Conservation (phyloP, 495 filamentous ascomycete genomes). For the Trichoderma asperelloides region DNA sequence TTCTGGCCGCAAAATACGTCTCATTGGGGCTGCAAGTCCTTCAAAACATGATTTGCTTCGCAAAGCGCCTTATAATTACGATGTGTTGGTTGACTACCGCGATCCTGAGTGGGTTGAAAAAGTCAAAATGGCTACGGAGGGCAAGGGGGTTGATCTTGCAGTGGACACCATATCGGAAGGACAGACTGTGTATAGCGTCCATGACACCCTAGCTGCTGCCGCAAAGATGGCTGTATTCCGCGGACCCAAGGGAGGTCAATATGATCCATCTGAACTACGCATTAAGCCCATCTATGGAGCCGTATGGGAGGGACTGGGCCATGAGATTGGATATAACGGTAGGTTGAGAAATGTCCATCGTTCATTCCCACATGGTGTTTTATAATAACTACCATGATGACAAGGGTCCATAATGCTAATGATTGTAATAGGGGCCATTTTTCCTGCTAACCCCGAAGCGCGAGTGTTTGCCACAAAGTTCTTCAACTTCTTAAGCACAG, state of each 20-base stretch:
- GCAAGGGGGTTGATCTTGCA: slow-evolving; percentile 20
- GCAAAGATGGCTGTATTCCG: slow-evolving; percentile 25
- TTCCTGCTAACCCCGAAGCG: slow-evolving; percentile 14
- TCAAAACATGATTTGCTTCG: slow-evolving; percentile 18
- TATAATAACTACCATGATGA: not conserved
- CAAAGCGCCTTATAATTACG: slow-evolving; percentile 29
- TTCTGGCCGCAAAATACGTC: slow-evolving; percentile 16
- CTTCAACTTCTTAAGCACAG: slow-evolving; percentile 19
- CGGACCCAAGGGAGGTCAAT: slow-evolving; percentile 22
- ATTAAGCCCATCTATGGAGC: slow-evolving; percentile 29
- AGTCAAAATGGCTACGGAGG: slow-evolving; percentile 26
- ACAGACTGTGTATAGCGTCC: slow-evolving; percentile 16
- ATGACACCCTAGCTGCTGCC: slow-evolving; percentile 9
- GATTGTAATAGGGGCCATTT: not conserved
- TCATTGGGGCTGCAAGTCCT: slow-evolving; percentile 28
- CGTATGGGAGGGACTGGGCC: slow-evolving; percentile 35
- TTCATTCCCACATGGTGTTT: not conserved
- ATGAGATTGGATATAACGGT: slow-evolving; percentile 23
- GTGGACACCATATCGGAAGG: slow-evolving; percentile 36
- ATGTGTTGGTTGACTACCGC: slow-evolving; percentile 49
- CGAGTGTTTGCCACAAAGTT: slow-evolving; percentile 26
- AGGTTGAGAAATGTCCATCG: slow-evolving; percentile 6
- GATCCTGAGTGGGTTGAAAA: slow-evolving; percentile 43
- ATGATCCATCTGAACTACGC: slow-evolving; percentile 18
- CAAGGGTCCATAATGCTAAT: not conserved